phyloP scores from a whole-genome alignment of 75 land plant genomes.

The Selaginella moellendorffii region DNA sequence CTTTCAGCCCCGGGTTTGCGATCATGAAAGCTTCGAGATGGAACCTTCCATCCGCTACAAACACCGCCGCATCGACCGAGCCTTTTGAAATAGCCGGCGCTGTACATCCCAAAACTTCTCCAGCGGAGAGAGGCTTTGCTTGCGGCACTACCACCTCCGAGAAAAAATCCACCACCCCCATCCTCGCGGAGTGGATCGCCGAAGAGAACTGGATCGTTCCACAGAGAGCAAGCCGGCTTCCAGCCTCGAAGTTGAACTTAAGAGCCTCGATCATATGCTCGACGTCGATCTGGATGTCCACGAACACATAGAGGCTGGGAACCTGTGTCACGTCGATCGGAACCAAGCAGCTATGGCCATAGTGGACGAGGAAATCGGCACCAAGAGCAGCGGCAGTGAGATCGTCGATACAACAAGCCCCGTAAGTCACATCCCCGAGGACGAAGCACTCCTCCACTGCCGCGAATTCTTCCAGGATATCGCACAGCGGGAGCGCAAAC shows the following conservation, averaged over 20 bases:
- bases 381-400: conserved; percentile 65
- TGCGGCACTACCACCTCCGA: conserved; percentile 58
- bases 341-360: conserved; percentile 87
- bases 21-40: conserved; percentile 98
- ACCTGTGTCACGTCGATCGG: conserved; percentile 54
- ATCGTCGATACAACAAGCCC: conserved; percentile 96
- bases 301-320: conserved; percentile 81
- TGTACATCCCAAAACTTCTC: conserved; percentile 94
- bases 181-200: conserved; percentile 53
- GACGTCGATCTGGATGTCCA: conserved; percentile 64
- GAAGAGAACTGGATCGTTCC: conserved; percentile 84
- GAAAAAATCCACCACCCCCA: conserved; percentile 29
- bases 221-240: conserved; percentile 39
- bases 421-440: conserved; percentile 90
- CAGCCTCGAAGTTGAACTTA: conserved; percentile 17
- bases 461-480: conserved; percentile 53
- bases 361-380: conserved; percentile 76
- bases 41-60: conserved; percentile 73
- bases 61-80: conserved; percentile 28
- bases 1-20: conserved; percentile 65
- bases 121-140: conserved; percentile 75
- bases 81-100: conserved; percentile 39
- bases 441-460: conserved; percentile 63
- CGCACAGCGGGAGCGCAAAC: conserved; percentile 72
- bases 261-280: conserved; percentile 34